A percentile compares a stretch with the other conserved stretches of the same genome.
Conservation (phyloP, 495 filamentous ascomycete species). For the Rhypophila decipiens region DNA sequence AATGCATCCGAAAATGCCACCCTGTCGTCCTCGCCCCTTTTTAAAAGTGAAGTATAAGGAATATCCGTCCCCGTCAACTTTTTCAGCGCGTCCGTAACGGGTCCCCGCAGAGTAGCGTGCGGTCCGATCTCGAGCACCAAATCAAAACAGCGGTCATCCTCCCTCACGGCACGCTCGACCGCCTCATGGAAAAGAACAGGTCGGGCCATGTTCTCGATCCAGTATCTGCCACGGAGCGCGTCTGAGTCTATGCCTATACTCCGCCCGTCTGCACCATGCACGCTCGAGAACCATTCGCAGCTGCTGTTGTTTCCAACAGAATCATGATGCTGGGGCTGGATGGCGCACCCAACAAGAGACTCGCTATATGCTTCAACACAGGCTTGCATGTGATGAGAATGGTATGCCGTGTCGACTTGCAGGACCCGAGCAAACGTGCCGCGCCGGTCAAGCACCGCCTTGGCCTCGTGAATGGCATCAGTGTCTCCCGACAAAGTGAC, state of each 20-base stretch:
- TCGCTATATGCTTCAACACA: constrained; percentile 33
- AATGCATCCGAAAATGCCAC: constrained; percentile 20
- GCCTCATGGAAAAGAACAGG: constrained; percentile 40
- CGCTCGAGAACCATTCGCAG: constrained; percentile 14
- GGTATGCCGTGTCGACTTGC: constrained; percentile 35
- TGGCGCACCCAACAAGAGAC: constrained; percentile 5
- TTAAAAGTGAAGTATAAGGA: constrained; percentile 15
- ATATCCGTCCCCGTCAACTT: constrained; percentile 7
- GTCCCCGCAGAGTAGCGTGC: constrained; percentile 47
- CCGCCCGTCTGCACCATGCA: constrained; percentile 15
- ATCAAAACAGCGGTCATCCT: constrained; percentile 17
- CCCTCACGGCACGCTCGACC: constrained; percentile 13
- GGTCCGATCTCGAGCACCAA: constrained; percentile 51
- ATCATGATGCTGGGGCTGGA: constrained; percentile 2
- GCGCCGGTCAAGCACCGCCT: constrained; percentile 23
- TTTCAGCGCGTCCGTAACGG: constrained; percentile 39
- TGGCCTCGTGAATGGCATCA: constrained; percentile 25
- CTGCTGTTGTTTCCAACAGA: not conserved
- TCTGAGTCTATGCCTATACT: constrained; percentile 2
- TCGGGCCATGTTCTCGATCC: constrained; percentile 40
- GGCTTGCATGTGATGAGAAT: constrained; percentile 32
- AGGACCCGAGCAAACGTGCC: constrained; percentile 41
- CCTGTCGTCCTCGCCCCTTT: constrained; percentile 19
- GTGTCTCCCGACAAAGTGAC: constrained; percentile 39
- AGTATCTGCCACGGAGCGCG: constrained; percentile 28